phyloP scores from a whole-genome alignment of 345 rosid genomes.

The Camelina laxa region DNA sequence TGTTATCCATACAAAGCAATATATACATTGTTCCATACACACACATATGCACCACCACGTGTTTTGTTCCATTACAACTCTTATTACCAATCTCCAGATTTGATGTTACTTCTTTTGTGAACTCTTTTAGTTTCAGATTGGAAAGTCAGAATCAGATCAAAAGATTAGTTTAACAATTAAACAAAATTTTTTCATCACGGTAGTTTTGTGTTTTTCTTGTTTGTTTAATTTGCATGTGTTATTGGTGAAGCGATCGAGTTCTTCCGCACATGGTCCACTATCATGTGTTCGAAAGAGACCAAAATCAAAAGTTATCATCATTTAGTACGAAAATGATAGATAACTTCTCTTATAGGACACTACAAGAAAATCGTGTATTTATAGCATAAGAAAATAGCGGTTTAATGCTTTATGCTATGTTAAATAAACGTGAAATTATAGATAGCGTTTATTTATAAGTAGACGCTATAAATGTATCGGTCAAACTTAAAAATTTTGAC shows the following conservation, averaged over 20 bases:
- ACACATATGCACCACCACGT: background rate
- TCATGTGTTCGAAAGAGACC: background rate
- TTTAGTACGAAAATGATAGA: background rate
- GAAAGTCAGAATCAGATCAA: too few relatives aligned
- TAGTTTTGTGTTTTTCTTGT: background rate
- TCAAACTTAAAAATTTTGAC: too few relatives aligned
- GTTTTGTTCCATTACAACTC: background rate
- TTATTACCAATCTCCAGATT: background rate
- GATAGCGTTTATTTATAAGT: too few relatives aligned
- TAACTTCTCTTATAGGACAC: background rate
- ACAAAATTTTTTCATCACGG: background rate
- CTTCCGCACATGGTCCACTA: background rate
- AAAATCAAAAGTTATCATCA: constrained; percentile 19
- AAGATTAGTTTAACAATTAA: too few relatives aligned
- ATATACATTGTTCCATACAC: background rate
- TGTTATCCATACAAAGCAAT: too few relatives aligned
- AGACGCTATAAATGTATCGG: too few relatives aligned
- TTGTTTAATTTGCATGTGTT: background rate
- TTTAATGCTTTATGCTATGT: too few relatives aligned
- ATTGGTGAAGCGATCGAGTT: background rate
- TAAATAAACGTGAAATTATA: too few relatives aligned
- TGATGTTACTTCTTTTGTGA: background rate
- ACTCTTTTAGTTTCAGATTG: background rate
- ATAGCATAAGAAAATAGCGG: too few relatives aligned
- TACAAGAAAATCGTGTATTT: too few relatives aligned